Percentiles rank a stretch among this genome's conserved stretches.
Conservation (phyloP, 106 monocot genomes). For the Dioscorea dumetorum region DNA sequence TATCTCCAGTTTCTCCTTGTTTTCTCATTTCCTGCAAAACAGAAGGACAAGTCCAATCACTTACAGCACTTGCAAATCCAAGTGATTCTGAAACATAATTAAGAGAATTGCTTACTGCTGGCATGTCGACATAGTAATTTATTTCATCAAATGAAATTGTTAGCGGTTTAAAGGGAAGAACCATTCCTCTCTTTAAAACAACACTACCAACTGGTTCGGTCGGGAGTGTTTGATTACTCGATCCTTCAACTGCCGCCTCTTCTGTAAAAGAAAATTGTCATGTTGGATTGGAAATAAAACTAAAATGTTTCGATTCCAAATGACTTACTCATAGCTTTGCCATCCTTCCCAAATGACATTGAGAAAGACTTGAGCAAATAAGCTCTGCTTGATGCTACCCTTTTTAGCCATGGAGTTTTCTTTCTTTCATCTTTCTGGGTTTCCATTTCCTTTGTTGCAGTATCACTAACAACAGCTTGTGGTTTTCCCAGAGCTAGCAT, state of each 20-base stretch:
- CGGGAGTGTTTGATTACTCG: too few relatives aligned
- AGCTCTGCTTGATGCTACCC: too few relatives aligned
- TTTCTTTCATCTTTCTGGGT: neutral
- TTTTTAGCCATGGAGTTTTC: neutral
- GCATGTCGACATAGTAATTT: slow-evolving; percentile 77
- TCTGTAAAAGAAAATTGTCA: too few relatives aligned
- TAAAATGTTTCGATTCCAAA: neutral
- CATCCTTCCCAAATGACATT: too few relatives aligned
- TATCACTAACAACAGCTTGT: slow-evolving; percentile 55
- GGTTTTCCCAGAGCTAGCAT: slow-evolving; percentile 36
- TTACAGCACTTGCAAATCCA: neutral
- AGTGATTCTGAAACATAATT: neutral
- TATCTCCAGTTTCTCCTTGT: slow-evolving; percentile 43
- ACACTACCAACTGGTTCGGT: neutral
- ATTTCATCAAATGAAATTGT: slow-evolving; percentile 56
- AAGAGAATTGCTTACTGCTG: slow-evolving; percentile 31
- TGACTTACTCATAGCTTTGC: too few relatives aligned
- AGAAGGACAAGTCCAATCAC: neutral
- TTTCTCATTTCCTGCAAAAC: slow-evolving; percentile 55
- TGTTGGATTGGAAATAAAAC: neutral
- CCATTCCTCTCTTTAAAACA: slow-evolving; percentile 42
- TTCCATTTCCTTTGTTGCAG: slow-evolving; percentile 2
- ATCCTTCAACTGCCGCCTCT: too few relatives aligned
- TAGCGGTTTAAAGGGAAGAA: slow-evolving; percentile 63
- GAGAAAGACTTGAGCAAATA: too few relatives aligned